Evolutionary conservation across 495 filamentous ascomycete genomes (phyloP).

Genomic region (Hyphodiscus hymeniophilus): DNA sequence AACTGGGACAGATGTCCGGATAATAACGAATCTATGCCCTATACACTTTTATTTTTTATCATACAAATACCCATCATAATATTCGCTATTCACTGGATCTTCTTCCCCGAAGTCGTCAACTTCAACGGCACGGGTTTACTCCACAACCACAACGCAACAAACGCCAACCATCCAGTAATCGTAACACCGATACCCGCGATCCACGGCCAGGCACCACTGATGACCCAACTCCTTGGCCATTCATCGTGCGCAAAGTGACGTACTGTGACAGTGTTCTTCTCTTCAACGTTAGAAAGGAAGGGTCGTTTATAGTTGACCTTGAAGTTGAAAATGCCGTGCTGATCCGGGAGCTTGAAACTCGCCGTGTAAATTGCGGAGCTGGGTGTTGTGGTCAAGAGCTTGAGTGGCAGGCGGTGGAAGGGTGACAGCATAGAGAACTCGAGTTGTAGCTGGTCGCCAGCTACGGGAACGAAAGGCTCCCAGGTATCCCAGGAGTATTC

Average conservation of each 20-base stretch:
- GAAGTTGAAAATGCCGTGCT: slow-evolving; percentile 98
- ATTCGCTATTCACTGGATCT: slow-evolving; percentile 51
- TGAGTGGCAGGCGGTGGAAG: slow-evolving; percentile 83
- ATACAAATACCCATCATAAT: slow-evolving; percentile 13
- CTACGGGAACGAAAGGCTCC: slow-evolving; percentile 61
- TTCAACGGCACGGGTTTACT: slow-evolving; percentile 53
- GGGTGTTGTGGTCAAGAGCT: slow-evolving; percentile 37
- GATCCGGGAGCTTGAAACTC: slow-evolving; percentile 78
- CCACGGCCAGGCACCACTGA: slow-evolving; percentile 92
- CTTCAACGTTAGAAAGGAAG: slow-evolving; percentile 80
- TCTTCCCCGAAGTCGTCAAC: slow-evolving; percentile 43
- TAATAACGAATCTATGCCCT: slow-evolving; percentile 13
- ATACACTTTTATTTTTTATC: slow-evolving; percentile 23
- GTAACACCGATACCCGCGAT: slow-evolving; percentile 82
- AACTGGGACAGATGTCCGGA: no score
- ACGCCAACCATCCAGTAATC: slow-evolving; percentile 73
- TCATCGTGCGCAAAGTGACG: slow-evolving; percentile 96
- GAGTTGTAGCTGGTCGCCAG: slow-evolving; percentile 70
- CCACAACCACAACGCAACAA: slow-evolving; percentile 86
- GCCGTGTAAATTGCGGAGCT: slow-evolving; percentile 68
- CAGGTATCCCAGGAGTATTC: slow-evolving; percentile 68
- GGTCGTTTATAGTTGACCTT: slow-evolving; percentile 91
- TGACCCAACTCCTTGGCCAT: slow-evolving; percentile 84
- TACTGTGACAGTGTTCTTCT: slow-evolving; percentile 91
- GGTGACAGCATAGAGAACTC: slow-evolving; percentile 99